Percentiles rank a stretch among this genome's conserved stretches.
phyloP scores from a whole-genome alignment of 176 grass and related monocot species.

The Phyllostachys edulis region DNA sequence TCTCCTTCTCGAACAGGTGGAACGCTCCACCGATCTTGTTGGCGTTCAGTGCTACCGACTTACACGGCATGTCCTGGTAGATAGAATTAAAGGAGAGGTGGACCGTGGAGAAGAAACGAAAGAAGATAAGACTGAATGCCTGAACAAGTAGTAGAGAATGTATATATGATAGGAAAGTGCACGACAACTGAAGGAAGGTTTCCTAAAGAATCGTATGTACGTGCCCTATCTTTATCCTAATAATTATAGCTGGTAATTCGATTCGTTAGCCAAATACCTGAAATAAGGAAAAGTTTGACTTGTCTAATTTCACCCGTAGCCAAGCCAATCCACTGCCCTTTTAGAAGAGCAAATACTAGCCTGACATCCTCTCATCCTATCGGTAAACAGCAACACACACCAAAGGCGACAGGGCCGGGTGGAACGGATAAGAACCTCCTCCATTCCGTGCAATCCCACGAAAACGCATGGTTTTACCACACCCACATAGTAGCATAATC shows the following conservation, averaged over 20 bases:
- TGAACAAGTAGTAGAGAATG: too few species aligned
- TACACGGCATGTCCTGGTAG: too few species aligned
- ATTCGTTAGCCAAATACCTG: neutral
- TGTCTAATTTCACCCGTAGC: neutral
- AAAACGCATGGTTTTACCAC: slow-evolving; percentile 30
- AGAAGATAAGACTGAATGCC: too few species aligned
- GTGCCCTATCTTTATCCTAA: too few species aligned
- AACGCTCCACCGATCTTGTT: too few species aligned
- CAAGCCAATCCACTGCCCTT: neutral
- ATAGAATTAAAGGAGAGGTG: too few species aligned
- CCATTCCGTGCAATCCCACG: slow-evolving; percentile 13
- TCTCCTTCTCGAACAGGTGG: too few species aligned
- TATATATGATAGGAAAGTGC: too few species aligned
- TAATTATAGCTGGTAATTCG: neutral
- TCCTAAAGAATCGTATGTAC: too few species aligned
- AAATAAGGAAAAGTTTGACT: neutral
- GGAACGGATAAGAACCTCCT: neutral
- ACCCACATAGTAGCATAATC: neutral
- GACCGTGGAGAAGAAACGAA: too few species aligned
- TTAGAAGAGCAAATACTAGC: neutral
- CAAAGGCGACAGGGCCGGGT: neutral
- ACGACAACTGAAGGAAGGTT: too few species aligned
- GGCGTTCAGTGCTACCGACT: too few species aligned
- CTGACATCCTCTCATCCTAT: neutral
- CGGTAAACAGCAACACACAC: neutral